These are phyloP conservation scores for Phaffia australis DNA, from an alignment of 768 basidiomycete genomes.

Conservation along the genomic window DNA sequence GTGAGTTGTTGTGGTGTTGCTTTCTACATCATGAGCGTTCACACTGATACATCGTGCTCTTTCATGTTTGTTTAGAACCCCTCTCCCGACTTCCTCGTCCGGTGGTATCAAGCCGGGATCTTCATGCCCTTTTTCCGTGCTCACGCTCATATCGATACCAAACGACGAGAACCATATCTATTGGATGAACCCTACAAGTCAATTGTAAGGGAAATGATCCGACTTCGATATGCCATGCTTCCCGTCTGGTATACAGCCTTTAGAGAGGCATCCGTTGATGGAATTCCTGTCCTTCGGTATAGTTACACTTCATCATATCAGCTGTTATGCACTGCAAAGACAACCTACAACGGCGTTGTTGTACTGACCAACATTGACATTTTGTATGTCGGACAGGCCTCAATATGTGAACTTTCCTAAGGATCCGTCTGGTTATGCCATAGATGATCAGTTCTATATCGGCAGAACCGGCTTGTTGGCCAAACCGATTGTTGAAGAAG, in stretches of 20 bases:
- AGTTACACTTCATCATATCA: background rate
- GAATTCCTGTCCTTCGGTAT: slow-evolving; percentile 71
- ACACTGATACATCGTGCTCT: background rate
- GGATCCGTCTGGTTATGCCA: slow-evolving; percentile 68
- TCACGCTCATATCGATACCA: slow-evolving; percentile 95
- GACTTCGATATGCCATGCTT: slow-evolving; percentile 72
- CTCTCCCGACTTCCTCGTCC: slow-evolving; percentile 79
- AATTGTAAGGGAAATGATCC: slow-evolving; percentile 64
- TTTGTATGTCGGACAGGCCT: slow-evolving; percentile 48
- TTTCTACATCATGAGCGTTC: background rate
- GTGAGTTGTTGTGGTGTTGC: slow-evolving; percentile 4
- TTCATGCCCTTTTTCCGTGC: slow-evolving; percentile 98
- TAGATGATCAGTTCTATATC: slow-evolving; percentile 92
- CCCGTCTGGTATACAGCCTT: slow-evolving; percentile 98
- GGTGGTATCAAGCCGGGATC: slow-evolving; percentile 93
- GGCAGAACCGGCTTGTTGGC: slow-evolving; percentile 79
- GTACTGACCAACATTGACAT: background rate
- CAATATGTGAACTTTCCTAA: slow-evolving; percentile 90
- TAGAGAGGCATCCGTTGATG: slow-evolving; percentile 69
- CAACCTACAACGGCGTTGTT: background rate
- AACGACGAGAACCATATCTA: slow-evolving; percentile 90
- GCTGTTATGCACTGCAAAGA: background rate
- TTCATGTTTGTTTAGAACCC: slow-evolving; percentile 49
- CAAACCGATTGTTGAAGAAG: slow-evolving; percentile 75
- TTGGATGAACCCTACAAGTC: slow-evolving; percentile 79